Base-by-base conservation (phyloP, 106 monocot genomes). In the Dactylorhiza incarnata region DNA sequence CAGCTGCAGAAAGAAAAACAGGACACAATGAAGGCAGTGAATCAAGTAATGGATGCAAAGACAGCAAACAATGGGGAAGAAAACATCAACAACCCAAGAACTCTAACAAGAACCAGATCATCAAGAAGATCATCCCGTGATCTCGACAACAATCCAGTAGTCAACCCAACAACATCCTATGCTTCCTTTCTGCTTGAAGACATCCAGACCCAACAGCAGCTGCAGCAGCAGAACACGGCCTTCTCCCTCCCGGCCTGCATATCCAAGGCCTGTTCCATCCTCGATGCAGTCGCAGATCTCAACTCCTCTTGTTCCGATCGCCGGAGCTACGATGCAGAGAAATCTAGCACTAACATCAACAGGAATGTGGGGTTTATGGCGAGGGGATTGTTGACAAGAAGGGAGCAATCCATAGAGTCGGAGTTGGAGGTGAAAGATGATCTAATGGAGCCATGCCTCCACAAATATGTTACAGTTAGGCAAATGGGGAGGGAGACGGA, bases 251-350 rank as follows among this genome's bases (percentile, higher is more conserved):
- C 99, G 0, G 99, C 89, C 9, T 99, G 91, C 54, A 85, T 99
- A 44, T 86, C 99, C 59, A 99, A 99, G 77, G 99, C 99, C 65
- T 81, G 86, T 74, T 92, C 92, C 50, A 99, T 99, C 81, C 85
- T 99, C 5, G 99, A 99, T 62, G 99, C 99, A 0, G 99, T 99
- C 4, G 99, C 99, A 0, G 94, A 89, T 55, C 94, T 99, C 82
- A 94, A 94, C 74, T 87, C 88, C 22, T 87, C 89, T 3, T 84
- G 80, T 17, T 83, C 88, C 8, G 87, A 83, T n/a, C 76, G 78
- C 73, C 80, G 73, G 74, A 72, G 51, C 71, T 70, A 47, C 13
- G 78, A 74, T 23, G 65, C 37, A 9, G 79, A 80, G 23, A 73
- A 59, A 7, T 82, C 75, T 6, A 76, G 48, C 78, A 73, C 74